phyloP scores from a whole-genome alignment of 306 rosid genomes.

The Ormosia emarginata region DNA sequence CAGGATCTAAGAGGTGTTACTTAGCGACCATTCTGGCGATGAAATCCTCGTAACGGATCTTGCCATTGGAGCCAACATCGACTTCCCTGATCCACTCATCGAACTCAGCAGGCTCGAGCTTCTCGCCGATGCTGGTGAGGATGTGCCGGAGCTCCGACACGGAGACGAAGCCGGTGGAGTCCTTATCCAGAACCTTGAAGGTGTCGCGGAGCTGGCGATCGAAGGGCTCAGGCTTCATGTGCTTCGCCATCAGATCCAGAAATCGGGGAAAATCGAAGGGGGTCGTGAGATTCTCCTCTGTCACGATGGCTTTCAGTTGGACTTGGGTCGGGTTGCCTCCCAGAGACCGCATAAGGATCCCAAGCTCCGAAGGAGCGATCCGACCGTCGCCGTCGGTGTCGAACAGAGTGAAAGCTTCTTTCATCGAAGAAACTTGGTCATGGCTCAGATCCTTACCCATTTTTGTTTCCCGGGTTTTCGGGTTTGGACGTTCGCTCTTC shows the following conservation, averaged over 20 bases:
- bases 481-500: conserved; percentile 10
- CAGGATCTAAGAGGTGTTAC: conserved; percentile 35
- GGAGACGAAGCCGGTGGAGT: conserved; percentile 69
- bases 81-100: conserved; percentile 99
- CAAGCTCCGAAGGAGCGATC: conserved; percentile 96
- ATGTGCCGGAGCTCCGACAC: conserved; percentile 93
- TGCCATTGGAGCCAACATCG: conserved; percentile 83
- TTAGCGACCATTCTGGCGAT: conserved; percentile 96
- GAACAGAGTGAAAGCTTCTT: conserved; percentile 91
- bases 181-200: conserved; percentile 94
- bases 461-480: conserved; percentile 9
- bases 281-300: conserved; percentile 74
- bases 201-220: conserved; percentile 97
- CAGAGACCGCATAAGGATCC: conserved; percentile 95
- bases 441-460: conserved; percentile 97
- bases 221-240: conserved; percentile 95
- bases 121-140: conserved; percentile 94
- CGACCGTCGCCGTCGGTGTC: conserved; percentile 83
- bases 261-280: conserved; percentile 87
- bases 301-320: conserved; percentile 77
- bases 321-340: conserved; percentile 99
- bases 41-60: conserved; percentile 96
- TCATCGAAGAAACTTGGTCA: conserved; percentile 89
- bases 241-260: conserved; percentile 83
- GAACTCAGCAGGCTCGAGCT: conserved; percentile 89